phyloP scores from a whole-genome alignment of 768 basidiomycete genomes.

The Pleurotus eryngii region DNA sequence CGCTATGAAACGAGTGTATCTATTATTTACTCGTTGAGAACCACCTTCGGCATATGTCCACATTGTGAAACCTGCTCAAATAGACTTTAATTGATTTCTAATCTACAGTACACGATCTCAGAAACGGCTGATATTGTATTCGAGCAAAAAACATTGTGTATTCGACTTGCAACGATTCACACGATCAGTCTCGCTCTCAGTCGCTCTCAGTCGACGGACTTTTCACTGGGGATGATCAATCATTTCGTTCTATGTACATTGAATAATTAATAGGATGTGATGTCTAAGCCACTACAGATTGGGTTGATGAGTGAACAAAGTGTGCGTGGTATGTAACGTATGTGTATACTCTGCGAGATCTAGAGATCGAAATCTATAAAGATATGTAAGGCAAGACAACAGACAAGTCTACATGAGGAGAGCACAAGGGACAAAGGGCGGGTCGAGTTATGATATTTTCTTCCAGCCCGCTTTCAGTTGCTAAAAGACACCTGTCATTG shows the following conservation, averaged over 20 bases:
- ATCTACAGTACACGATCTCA: no score
- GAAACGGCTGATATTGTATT: no score
- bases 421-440: neutral
- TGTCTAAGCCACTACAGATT: slow-evolving; percentile 5
- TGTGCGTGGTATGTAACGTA: slow-evolving; percentile 3
- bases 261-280: neutral
- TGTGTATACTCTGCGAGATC: slow-evolving; percentile 3
- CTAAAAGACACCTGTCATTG: slow-evolving; percentile 27
- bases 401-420: neutral
- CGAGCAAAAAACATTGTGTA: no score
- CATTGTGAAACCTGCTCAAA: no score
- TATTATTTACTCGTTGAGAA: no score
- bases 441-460: slow-evolving; percentile 5
- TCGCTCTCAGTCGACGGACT: no score
- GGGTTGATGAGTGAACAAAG: neutral
- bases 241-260: neutral
- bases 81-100: no score
- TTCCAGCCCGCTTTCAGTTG: slow-evolving; percentile 72
- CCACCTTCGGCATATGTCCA: no score
- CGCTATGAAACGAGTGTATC: no score
- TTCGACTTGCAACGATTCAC: no score
- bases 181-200: no score
- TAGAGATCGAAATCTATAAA: neutral
- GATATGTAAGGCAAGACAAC: neutral
- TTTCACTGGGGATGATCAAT: no score